Conservation (phyloP, 192 early-diverging fungal genomes). For the Lobulomyces angularis region DNA sequence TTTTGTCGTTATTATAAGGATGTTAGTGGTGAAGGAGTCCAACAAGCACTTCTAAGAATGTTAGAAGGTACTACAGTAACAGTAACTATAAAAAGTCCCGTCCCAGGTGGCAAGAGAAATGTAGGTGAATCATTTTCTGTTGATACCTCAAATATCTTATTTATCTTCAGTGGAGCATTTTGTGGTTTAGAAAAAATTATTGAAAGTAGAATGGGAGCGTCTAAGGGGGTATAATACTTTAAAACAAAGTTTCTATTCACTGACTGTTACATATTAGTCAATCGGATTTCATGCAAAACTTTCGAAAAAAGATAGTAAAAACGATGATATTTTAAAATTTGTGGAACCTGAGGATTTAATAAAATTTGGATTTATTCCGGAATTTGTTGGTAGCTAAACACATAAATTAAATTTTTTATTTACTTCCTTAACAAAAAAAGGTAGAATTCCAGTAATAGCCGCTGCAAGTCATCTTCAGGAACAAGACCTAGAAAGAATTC, state of each 20-base stretch:
- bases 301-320: not conserved
- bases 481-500: conserved; percentile 57
- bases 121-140: conserved; percentile 68
- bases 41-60: conserved; percentile 71
- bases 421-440: conserved; percentile 3
- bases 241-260: not conserved
- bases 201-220: conserved; percentile 50
- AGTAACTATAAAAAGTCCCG: conserved; percentile 56
- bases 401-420: not conserved
- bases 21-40: conserved; percentile 88
- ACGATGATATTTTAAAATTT: conserved; percentile 37
- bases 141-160: conserved; percentile 83
- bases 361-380: conserved; percentile 78
- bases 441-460: conserved; percentile 70
- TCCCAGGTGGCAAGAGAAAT: conserved; percentile 1
- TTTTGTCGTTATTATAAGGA: conserved; percentile 43
- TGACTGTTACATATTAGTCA: conserved; percentile 15
- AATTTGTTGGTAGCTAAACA: conserved; percentile 57
- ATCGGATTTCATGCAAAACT: conserved; percentile 65
- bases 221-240: conserved; percentile 38
- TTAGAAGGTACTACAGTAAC: conserved; percentile 79
- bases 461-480: conserved; percentile 54
- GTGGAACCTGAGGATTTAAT: conserved; percentile 66
- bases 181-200: conserved; percentile 74
- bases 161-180: conserved; percentile 81